Percentiles rank a stretch among this genome's conserved stretches.
phyloP scores from a whole-genome alignment of 1,284 basidiomycete species.

The Malassezia vespertilionis region DNA sequence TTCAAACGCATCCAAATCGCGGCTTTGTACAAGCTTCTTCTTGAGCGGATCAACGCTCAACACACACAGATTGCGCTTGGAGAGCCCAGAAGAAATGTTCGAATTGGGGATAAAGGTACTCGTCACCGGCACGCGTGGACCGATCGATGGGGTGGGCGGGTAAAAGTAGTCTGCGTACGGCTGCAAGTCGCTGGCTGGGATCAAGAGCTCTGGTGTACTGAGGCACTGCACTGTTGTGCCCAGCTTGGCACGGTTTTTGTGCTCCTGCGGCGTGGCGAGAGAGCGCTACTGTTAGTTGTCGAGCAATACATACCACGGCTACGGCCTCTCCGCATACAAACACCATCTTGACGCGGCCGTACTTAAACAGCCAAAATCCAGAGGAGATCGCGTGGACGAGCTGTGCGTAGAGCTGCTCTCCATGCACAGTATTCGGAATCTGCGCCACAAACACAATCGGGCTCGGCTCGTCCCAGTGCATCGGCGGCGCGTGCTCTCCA shows the following conservation, averaged over 20 bases:
- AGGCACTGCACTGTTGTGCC: conserved; percentile 29
- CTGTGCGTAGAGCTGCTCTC: conserved; percentile 43
- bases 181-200: conserved; percentile 19
- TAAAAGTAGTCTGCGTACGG: conserved; percentile 31
- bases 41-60: conserved; percentile 30
- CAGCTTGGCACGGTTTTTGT: conserved; percentile 25
- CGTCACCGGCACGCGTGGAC: conserved; percentile 26
- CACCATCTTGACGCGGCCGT: conserved; percentile 28
- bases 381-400: conserved; percentile 30
- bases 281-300: conserved; percentile 18
- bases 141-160: conserved; percentile 26
- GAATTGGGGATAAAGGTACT: conserved; percentile 26
- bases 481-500: conserved; percentile 7
- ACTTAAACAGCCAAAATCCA: conserved; percentile 38
- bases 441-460: conserved; percentile 38
- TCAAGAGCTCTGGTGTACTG: conserved; percentile 18
- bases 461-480: conserved; percentile 13
- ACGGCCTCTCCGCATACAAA: conserved; percentile 39
- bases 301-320: conserved; percentile 15
- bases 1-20: conserved; percentile 37
- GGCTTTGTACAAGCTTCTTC: conserved; percentile 19
- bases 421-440: conserved; percentile 42
- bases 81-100: conserved; percentile 26
- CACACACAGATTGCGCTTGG: conserved; percentile 25
- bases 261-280: conserved; percentile 23